phyloP scores from a whole-genome alignment of 129 eudicot species.

The Pittosporum tobira region DNA sequence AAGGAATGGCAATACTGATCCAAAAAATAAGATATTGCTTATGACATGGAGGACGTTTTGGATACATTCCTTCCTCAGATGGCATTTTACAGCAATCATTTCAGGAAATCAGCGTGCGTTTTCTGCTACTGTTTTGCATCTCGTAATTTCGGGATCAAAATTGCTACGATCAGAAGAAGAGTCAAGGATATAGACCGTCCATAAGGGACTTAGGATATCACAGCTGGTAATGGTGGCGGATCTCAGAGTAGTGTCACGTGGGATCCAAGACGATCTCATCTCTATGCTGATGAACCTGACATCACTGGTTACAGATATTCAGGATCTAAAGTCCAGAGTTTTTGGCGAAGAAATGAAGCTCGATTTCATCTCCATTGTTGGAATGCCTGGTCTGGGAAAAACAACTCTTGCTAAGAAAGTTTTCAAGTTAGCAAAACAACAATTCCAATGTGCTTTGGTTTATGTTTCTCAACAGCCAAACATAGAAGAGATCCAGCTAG shows the following conservation, averaged over 20 bases:
- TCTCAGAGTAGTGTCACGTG: background rate
- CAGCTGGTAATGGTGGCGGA: too few relatives aligned
- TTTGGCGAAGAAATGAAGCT: background rate
- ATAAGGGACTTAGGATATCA: background rate
- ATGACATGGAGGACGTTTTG: slow-evolving; percentile 3
- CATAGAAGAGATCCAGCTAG: background rate
- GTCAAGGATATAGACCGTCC: background rate
- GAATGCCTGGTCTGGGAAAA: slow-evolving; percentile 10
- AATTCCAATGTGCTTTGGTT: slow-evolving; percentile 2
- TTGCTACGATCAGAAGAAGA: slow-evolving; percentile 3
- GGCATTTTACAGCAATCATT: too few relatives aligned
- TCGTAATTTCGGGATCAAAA: background rate
- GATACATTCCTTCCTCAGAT: slow-evolving; percentile 6
- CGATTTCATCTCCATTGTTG: slow-evolving; percentile 4
- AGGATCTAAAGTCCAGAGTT: background rate
- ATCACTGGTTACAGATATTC: background rate
- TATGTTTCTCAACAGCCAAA: slow-evolving; percentile 11
- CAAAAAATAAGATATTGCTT: background rate
- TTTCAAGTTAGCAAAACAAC: background rate
- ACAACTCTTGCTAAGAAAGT: slow-evolving; percentile 12
- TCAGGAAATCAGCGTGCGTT: background rate
- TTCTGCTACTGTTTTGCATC: background rate
- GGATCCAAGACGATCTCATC: background rate
- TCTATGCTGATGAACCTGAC: background rate
- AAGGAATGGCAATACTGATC: too few relatives aligned